Evolutionary conservation across 2,329 filamentous ascomycete species (phyloP), one percentile per base, ranked within the genome.

Genomic region (Ophiostoma sp.): DNA sequence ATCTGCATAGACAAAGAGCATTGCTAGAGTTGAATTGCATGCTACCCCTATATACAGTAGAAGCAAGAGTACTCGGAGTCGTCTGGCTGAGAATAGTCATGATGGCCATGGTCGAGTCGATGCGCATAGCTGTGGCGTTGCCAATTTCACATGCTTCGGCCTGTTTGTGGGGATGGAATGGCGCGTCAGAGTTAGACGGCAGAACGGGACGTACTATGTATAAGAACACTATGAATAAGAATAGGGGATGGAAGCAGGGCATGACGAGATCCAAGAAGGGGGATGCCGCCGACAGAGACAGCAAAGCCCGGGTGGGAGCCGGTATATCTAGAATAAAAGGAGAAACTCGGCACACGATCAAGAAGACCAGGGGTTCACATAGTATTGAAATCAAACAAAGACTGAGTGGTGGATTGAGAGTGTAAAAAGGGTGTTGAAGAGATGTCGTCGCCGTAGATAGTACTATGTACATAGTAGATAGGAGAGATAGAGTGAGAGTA

Each of bases 111-210:
- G 17, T n/a, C 2, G 17, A 27, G 44, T 48, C 44, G 17, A 48
- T 48, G 17, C 15, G 52, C 52, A 57, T 57, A 31, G 52, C 52
- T 57, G 52, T 6, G 52, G 52, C 23, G n/a, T 57, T 57, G 52
- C 23, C 23, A 57, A 27, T 57, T 27, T 57, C 52, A 57, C 52
- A 57, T 57, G 52, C 52, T 57, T 57, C 52, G 23, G 52, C 52
- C 8, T 57, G 52, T 27, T 57, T 57, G 52, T 57, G 52, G 52
- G n/a, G 52, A 27, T 27, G 52, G 11, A 27, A 57, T 13, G 20
- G 44, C 4, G 48, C 48, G 17, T 52, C 10, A 57, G n/a, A 57
- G 44, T n/a, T 48, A 27, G 52, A 57, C 52, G 15, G 17, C 23
- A 57, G 23, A 20, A 20, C 17, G 44, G 23, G 52, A 27, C n/a